A percentile compares a stretch with the other conserved stretches of the same genome.
Evolutionary conservation across 108 stramenopile species (phyloP).

Genomic region (Skeletonema potamos): DNA sequence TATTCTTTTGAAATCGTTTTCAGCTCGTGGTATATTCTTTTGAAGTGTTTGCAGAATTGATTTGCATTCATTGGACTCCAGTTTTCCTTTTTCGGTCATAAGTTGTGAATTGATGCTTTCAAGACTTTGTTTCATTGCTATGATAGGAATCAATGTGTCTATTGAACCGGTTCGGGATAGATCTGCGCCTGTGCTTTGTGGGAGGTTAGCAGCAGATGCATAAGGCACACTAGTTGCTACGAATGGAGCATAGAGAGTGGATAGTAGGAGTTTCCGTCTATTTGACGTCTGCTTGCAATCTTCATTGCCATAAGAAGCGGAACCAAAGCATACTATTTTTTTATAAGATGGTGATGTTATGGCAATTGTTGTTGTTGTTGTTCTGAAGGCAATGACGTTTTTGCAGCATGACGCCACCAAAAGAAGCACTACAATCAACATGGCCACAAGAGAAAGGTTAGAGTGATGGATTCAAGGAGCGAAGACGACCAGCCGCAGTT

Average conservation of each 20-base stretch:
- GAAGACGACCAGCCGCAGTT: no score
- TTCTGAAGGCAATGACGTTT: not conserved
- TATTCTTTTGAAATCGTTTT: slow-evolving; percentile 67
- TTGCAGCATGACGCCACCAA: not conserved
- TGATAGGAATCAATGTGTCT: slow-evolving; percentile 57
- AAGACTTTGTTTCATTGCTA: slow-evolving; percentile 41
- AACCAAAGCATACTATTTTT: not conserved
- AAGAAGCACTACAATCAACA: not conserved
- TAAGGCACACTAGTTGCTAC: not conserved
- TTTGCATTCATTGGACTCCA: slow-evolving; percentile 18
- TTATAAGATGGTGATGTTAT: not conserved
- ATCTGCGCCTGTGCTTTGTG: slow-evolving; percentile 64
- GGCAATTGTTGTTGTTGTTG: not conserved
- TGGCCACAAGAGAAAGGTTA: no score
- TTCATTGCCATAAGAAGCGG: not conserved
- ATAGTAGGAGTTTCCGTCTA: not conserved
- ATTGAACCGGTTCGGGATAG: slow-evolving; percentile 57
- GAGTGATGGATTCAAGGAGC: no score
- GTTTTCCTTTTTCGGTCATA: not conserved
- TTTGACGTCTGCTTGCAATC: not conserved
- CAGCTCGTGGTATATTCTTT: slow-evolving; percentile 47
- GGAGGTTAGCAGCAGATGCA: slow-evolving; percentile 60
- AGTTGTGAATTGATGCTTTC: slow-evolving; percentile 24
- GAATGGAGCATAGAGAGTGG: not conserved
- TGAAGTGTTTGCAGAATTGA: slow-evolving; percentile 3